Evolutionary conservation across 345 rosid genomes (phyloP).

Genomic region (Abelmoschus esculentus): DNA sequence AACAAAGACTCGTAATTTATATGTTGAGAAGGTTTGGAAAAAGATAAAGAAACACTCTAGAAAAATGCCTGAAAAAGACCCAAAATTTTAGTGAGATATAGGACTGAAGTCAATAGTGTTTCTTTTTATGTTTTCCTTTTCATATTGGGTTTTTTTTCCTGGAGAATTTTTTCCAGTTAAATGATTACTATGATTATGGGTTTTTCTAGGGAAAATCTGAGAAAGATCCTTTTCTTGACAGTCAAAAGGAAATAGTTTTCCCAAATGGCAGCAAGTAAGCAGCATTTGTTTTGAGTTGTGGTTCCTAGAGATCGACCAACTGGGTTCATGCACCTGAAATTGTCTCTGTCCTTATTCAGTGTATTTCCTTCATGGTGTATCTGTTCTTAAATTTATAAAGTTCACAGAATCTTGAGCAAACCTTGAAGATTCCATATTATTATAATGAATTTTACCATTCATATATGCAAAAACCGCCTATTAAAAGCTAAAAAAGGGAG

Average conservation of each 20-base stretch:
- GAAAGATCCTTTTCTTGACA: not conserved
- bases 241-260: no score
- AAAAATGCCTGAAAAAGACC: not conserved
- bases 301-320: not conserved
- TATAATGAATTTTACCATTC: not conserved
- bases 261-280: not conserved
- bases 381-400: no score
- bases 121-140: not conserved
- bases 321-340: conserved; percentile 4
- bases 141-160: not conserved
- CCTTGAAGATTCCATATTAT: not conserved
- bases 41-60: not conserved
- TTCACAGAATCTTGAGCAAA: no score
- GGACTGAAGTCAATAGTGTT: not conserved
- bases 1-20: no score
- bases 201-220: not conserved
- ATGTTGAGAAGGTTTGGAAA: not conserved
- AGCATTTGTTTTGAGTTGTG: not conserved
- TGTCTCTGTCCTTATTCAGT: not conserved
- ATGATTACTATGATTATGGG: not conserved
- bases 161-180: not conserved
- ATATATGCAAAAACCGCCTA: not conserved
- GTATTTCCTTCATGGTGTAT: not conserved
- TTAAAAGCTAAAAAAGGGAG: not conserved
- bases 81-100: not conserved